These are phyloP conservation scores for Apophysomyces sp. DNA, from an alignment of 371 early-diverging fungal species.

Conservation along the genomic window DNA sequence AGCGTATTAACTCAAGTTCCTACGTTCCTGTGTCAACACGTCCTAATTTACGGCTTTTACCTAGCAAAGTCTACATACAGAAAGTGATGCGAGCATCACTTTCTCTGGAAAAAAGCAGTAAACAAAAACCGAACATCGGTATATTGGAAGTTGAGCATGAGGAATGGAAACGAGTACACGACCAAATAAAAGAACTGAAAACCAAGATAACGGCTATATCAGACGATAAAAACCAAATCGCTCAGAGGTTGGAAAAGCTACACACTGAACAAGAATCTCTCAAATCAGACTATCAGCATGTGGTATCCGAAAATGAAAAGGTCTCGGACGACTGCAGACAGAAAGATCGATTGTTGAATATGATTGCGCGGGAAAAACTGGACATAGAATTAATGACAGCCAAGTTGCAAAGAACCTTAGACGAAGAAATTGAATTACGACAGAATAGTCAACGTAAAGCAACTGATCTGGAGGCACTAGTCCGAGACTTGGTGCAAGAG, in stretches of 20 bases:
- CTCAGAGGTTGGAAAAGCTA: neutral
- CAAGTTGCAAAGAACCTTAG: neutral
- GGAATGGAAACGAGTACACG: neutral
- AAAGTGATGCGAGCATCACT: neutral
- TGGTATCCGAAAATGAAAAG: conserved; percentile 13
- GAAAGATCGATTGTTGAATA: neutral
- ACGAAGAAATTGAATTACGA: neutral
- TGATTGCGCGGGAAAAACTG: neutral
- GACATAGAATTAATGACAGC: neutral
- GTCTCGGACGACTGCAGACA: neutral
- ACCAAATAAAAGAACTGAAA: neutral
- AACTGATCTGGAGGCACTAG: neutral
- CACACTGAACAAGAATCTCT: neutral
- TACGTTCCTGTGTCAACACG: neutral
- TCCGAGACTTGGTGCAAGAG: neutral
- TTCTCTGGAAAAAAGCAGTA: neutral
- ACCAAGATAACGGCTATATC: neutral
- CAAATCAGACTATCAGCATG: conserved; percentile 6
- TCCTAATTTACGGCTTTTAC: neutral
- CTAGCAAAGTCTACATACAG: neutral
- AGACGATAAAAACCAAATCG: neutral
- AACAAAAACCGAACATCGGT: neutral
- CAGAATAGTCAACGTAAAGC: neutral
- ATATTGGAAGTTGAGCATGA: neutral
- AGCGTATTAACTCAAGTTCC: neutral